Conservation (phyloP, 345 rosid genomes). For the Eucalyptus curtisii region DNA sequence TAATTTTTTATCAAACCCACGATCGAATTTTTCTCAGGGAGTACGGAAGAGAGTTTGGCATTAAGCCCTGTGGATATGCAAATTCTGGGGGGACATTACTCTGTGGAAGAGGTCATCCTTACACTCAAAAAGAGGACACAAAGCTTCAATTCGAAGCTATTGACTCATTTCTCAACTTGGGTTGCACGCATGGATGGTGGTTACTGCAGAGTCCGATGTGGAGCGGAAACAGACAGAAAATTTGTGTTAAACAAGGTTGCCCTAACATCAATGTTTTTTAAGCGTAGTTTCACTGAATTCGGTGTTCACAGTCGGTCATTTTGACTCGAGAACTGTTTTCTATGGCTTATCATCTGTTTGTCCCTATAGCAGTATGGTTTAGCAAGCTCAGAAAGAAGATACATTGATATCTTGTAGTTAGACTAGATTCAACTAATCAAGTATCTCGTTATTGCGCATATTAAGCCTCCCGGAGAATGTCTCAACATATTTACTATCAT, state of each 20-base stretch:
- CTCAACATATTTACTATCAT: neutral
- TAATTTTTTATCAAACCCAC: neutral
- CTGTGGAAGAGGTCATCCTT: neutral
- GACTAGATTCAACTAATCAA: neutral
- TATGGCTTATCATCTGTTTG: neutral
- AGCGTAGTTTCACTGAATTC: conserved; percentile 14
- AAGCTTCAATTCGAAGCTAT: conserved; percentile 22
- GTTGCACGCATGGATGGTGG: neutral
- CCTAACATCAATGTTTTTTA: neutral
- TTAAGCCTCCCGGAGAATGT: neutral
- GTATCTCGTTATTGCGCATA: neutral
- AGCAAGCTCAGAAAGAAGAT: neutral
- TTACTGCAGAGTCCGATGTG: neutral
- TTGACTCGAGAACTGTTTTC: neutral
- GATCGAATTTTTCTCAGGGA: neutral
- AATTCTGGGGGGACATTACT: conserved; percentile 3
- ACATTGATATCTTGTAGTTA: neutral
- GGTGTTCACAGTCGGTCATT: conserved; percentile 2
- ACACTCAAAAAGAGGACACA: conserved; percentile 29
- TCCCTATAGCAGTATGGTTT: neutral
- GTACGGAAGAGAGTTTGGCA: neutral
- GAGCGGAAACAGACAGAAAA: neutral
- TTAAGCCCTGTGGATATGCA: neutral
- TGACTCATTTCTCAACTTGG: conserved; percentile 17
- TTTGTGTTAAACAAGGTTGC: neutral